phyloP scores from a whole-genome alignment of 345 rosid genomes.

The Sapria himalayana region DNA sequence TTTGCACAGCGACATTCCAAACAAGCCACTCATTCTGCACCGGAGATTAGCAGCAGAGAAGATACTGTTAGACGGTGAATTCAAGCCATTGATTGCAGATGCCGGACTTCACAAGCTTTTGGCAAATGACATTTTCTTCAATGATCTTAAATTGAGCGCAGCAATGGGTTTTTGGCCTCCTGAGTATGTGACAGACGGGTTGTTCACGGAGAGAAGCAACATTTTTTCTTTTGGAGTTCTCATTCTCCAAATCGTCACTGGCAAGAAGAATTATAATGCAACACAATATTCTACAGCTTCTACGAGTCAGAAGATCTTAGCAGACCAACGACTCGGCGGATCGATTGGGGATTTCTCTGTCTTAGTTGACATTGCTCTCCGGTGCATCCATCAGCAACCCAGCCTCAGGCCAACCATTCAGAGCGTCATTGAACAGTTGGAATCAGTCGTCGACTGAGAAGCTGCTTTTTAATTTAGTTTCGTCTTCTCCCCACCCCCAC shows the following conservation, averaged over 20 bases:
- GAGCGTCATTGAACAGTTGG: slow-evolving; percentile 28
- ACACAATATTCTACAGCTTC: slow-evolving; percentile 44
- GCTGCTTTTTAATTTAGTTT: background rate
- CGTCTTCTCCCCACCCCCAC: background rate
- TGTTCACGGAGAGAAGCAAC: slow-evolving; percentile 68
- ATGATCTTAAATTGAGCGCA: slow-evolving; percentile 71
- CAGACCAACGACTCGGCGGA: slow-evolving; percentile 43
- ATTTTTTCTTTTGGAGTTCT: slow-evolving; percentile 82
- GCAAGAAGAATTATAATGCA: slow-evolving; percentile 35
- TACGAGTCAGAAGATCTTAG: slow-evolving; percentile 25
- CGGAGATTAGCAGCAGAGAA: slow-evolving; percentile 67
- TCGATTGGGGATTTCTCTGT: slow-evolving; percentile 34
- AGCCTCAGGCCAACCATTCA: slow-evolving; percentile 49
- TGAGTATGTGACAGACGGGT: slow-evolving; percentile 75
- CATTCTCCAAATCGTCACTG: slow-evolving; percentile 64
- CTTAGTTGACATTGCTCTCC: slow-evolving; percentile 39
- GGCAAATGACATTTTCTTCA: slow-evolving; percentile 70
- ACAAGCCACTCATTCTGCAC: slow-evolving; percentile 42
- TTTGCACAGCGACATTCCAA: slow-evolving; percentile 39
- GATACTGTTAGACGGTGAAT: slow-evolving; percentile 52
- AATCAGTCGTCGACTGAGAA: slow-evolving; percentile 1
- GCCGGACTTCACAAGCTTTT: slow-evolving; percentile 63
- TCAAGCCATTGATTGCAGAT: slow-evolving; percentile 71
- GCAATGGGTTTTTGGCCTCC: slow-evolving; percentile 97
- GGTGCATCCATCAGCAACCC: slow-evolving; percentile 48